Conservation (phyloP, 2,329 filamentous ascomycete species). For the Leptographium flavum region DNA sequence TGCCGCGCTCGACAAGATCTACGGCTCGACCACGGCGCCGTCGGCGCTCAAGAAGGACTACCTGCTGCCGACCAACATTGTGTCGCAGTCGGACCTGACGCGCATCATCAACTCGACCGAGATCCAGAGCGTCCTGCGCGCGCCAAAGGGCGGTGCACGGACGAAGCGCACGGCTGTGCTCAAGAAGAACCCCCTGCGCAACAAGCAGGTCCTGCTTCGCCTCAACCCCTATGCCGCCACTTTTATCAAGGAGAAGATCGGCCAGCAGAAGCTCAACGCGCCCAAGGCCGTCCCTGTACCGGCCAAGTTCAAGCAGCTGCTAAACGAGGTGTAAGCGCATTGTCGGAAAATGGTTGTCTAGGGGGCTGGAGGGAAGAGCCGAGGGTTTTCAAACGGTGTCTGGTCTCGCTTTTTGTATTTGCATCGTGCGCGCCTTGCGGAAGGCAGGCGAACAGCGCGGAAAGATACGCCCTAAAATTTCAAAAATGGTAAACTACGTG, state of each 20-base stretch:
- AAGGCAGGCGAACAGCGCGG: not conserved
- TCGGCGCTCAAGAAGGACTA: conserved; percentile 98
- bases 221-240: conserved; percentile 95
- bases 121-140: conserved; percentile 89
- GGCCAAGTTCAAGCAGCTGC: conserved; percentile 14
- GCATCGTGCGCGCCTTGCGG: not conserved
- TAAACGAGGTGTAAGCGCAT: conserved; percentile 12
- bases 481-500: conserved; percentile 7
- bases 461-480: conserved; percentile 6
- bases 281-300: conserved; percentile 14
- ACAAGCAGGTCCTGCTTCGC: conserved; percentile 97
- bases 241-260: conserved; percentile 76
- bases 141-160: conserved; percentile 74
- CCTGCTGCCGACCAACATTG: conserved; percentile 83
- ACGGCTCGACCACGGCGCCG: conserved; percentile 80
- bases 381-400: not conserved
- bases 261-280: conserved; percentile 41
- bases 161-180: conserved; percentile 86
- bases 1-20: conserved; percentile 91
- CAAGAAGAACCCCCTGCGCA: conserved; percentile 99
- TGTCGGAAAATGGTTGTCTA: not conserved
- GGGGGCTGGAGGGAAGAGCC: not conserved
- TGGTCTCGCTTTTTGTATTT: not conserved
- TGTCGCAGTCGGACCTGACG: conserved; percentile 87
- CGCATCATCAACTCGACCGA: conserved; percentile 99